phyloP scores from a whole-genome alignment of 164 flowering plant species.

The Cinnamomum chago region DNA sequence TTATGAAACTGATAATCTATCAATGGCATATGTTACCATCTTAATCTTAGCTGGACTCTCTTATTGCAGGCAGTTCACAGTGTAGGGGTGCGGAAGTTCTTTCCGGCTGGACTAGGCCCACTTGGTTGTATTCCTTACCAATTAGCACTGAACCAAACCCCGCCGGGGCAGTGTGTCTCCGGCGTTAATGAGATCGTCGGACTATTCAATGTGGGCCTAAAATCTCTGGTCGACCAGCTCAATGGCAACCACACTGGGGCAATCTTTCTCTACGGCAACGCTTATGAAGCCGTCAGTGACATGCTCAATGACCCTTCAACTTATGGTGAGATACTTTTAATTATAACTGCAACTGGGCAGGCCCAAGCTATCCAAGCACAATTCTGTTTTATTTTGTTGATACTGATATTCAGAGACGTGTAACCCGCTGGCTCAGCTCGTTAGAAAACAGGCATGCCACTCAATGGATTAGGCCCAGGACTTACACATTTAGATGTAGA shows the following conservation, averaged over 20 bases:
- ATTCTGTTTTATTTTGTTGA: no score
- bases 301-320: constrained; percentile 53
- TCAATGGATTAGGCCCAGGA: no score
- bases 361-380: no score
- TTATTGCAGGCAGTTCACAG: constrained; percentile 54
- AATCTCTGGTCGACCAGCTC: constrained; percentile 46
- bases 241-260: constrained; percentile 52
- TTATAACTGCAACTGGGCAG: no score
- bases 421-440: no score
- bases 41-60: no score
- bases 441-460: no score
- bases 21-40: no score
- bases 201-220: constrained; percentile 52
- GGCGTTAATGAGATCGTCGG: constrained; percentile 60
- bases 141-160: constrained; percentile 42
- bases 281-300: constrained; percentile 56
- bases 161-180: constrained; percentile 20
- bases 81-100: constrained; percentile 70
- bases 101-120: constrained; percentile 64
- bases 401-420: no score
- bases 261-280: constrained; percentile 50
- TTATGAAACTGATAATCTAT: no score
- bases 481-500: no score
- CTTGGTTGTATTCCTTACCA: constrained; percentile 82
- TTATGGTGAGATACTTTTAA: constrained; percentile 37